phyloP scores from a whole-genome alignment of 805 yeast species.

The Deakozyma indianensis region DNA sequence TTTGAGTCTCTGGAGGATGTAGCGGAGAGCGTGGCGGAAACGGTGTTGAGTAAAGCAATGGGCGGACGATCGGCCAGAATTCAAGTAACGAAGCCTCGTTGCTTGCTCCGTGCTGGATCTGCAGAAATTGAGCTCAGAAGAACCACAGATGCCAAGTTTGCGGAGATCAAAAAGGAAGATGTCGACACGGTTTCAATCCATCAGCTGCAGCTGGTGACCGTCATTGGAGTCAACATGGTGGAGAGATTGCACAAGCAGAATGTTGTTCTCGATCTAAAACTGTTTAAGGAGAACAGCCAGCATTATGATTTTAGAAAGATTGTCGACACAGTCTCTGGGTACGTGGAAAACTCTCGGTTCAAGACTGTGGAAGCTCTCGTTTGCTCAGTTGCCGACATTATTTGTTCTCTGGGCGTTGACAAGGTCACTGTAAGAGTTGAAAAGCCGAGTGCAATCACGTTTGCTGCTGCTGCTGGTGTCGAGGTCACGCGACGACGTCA shows the following conservation, averaged over 20 bases:
- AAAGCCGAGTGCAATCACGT: slow-evolving; percentile 80
- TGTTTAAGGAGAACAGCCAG: slow-evolving; percentile 26
- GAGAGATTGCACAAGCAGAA: slow-evolving; percentile 75
- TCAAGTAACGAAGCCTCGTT: slow-evolving; percentile 32
- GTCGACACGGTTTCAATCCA: slow-evolving; percentile 27
- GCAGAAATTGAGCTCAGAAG: slow-evolving; percentile 30
- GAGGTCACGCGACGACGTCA: slow-evolving; percentile 37
- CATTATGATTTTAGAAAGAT: slow-evolving; percentile 26
- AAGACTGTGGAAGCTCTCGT: slow-evolving; percentile 91
- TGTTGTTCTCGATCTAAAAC: slow-evolving; percentile 40
- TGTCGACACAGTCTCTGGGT: slow-evolving; percentile 35
- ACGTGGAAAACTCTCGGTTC: slow-evolving; percentile 68
- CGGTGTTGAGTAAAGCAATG: slow-evolving; percentile 27
- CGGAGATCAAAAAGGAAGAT: slow-evolving; percentile 10
- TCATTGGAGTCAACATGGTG: slow-evolving; percentile 89
- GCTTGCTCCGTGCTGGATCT: slow-evolving; percentile 43
- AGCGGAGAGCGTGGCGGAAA: slow-evolving; percentile 33
- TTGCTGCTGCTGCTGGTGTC: slow-evolving; percentile 85
- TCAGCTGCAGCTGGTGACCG: slow-evolving; percentile 45
- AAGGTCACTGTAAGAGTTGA: slow-evolving; percentile 46
- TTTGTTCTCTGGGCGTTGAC: slow-evolving; percentile 29
- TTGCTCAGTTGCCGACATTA: slow-evolving; percentile 47
- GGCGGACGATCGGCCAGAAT: slow-evolving; percentile 33
- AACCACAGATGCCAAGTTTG: slow-evolving; percentile 10
- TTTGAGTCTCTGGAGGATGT: slow-evolving; percentile 25